Conservation (phyloP, 768 basidiomycete genomes). For the Sporobolomyces pararoseus region DNA sequence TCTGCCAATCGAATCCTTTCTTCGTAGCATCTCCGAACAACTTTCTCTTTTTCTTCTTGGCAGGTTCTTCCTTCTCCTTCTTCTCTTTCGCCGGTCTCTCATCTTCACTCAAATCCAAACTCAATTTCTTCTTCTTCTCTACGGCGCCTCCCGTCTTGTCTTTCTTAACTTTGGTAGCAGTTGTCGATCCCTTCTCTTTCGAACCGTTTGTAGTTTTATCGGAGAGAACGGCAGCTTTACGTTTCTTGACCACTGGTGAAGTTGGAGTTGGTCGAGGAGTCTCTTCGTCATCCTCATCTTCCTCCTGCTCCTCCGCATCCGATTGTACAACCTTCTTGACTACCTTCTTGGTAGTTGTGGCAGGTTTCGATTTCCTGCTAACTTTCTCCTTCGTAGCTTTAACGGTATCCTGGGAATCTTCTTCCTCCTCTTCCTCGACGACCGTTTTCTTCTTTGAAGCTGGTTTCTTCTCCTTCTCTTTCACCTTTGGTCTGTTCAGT, state of each 20-base stretch:
- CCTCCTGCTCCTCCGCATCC: background rate
- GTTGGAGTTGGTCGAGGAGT: background rate
- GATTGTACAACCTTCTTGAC: background rate
- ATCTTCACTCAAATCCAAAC: constrained; percentile 1
- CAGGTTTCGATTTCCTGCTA: background rate
- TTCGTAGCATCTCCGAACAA: constrained; percentile 16
- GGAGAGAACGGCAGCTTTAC: constrained; percentile 20
- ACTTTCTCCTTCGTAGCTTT: background rate
- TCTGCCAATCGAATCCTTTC: constrained; percentile 17
- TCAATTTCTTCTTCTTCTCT: constrained; percentile 9
- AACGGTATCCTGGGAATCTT: background rate
- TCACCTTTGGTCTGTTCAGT: constrained; percentile 1
- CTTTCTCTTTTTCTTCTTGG: constrained; percentile 38
- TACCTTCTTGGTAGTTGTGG: background rate
- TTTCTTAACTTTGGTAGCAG: constrained; percentile 26
- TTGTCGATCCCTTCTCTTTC: background rate
- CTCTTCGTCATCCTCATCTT: constrained; percentile 13
- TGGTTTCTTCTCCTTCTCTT: background rate
- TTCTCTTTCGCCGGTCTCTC: background rate
- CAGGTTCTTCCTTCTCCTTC: constrained; percentile 11
- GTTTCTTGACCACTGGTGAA: constrained; percentile 25
- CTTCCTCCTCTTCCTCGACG: background rate
- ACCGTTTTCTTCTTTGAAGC: background rate
- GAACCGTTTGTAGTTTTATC: constrained; percentile 17
- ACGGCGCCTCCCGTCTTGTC: background rate